phyloP scores from a whole-genome alignment of 2,329 filamentous ascomycete species.

The Ustulina deusta region DNA sequence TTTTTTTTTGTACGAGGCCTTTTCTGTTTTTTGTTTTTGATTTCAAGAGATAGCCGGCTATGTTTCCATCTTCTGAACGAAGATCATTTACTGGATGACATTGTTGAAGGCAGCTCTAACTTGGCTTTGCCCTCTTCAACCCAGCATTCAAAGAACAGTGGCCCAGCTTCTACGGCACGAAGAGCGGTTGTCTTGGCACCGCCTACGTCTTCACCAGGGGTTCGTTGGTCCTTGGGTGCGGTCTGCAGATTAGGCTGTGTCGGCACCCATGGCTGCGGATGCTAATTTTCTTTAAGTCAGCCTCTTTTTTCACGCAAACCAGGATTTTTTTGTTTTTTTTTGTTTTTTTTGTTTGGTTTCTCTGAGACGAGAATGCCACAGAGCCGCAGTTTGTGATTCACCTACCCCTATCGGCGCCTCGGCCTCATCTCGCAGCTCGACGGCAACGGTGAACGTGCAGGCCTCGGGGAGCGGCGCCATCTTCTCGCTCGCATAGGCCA shows the following conservation, averaged over 20 bases:
- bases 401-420: slow-evolving; percentile 69
- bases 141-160: slow-evolving; percentile 75
- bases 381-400: slow-evolving; percentile 31
- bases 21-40: neutral
- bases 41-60: neutral
- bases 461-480: slow-evolving; percentile 69
- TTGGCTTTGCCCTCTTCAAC: slow-evolving; percentile 68
- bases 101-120: slow-evolving; percentile 41
- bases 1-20: neutral
- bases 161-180: slow-evolving; percentile 66
- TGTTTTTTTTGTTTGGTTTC: neutral
- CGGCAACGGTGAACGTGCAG: slow-evolving; percentile 80
- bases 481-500: slow-evolving; percentile 70
- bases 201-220: slow-evolving; percentile 52
- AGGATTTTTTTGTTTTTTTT: neutral
- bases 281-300: slow-evolving; percentile 52
- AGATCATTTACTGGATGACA: slow-evolving; percentile 25
- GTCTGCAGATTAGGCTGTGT: slow-evolving; percentile 62
- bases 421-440: slow-evolving; percentile 75
- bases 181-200: slow-evolving; percentile 62
- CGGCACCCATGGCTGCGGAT: slow-evolving; percentile 72
- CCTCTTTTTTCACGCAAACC: neutral
- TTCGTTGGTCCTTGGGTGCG: slow-evolving; percentile 49
- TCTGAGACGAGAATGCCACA: neutral
- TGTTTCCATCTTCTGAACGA: neutral